Percentiles rank a stretch among this genome's conserved stretches.
phyloP scores from a whole-genome alignment of 805 yeast species.

The Cyberlindnera galapagoensis region DNA sequence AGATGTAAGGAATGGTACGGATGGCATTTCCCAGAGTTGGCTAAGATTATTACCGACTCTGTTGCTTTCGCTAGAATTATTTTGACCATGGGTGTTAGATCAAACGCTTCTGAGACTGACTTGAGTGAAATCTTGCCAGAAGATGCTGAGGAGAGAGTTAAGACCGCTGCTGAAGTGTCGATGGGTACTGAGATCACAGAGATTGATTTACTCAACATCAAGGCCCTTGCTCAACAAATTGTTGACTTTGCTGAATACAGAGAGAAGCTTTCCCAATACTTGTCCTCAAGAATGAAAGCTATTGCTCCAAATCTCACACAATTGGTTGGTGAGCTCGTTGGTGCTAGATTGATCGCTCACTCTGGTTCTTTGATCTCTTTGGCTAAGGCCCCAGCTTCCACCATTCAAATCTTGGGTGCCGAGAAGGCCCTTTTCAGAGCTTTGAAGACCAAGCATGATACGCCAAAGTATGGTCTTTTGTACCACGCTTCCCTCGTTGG shows the following conservation, averaged over 20 bases:
- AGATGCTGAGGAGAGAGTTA: constrained; percentile 85
- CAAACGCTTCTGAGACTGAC: constrained; percentile 86
- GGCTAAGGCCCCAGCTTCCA: constrained; percentile 98
- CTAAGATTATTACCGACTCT: constrained; percentile 92
- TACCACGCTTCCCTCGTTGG: constrained; percentile 97
- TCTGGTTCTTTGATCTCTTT: constrained; percentile 91
- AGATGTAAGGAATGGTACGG: constrained; percentile 99
- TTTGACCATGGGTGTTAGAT: constrained; percentile 88
- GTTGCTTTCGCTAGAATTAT: constrained; percentile 94
- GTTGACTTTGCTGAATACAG: constrained; percentile 95
- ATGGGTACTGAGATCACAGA: constrained; percentile 99
- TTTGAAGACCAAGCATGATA: constrained; percentile 95
- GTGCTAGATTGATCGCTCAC: constrained; percentile 97
- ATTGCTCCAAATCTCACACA: constrained; percentile 97
- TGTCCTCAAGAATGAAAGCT: constrained; percentile 94
- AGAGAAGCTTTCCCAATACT: constrained; percentile 89
- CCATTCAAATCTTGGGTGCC: constrained; percentile 97
- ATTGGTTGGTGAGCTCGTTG: constrained; percentile 94
- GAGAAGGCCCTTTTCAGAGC: constrained; percentile 99
- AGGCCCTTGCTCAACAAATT: constrained; percentile 90
- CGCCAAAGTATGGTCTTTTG: constrained; percentile 95
- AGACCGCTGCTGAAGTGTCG: constrained; percentile 95
- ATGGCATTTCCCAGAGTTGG: constrained; percentile 99
- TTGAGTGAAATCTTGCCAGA: constrained; percentile 89
- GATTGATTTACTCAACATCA: constrained; percentile 80